Percentiles rank a stretch among this genome's conserved stretches.
phyloP scores from a whole-genome alignment of 2,329 filamentous ascomycete species.

The Sclerotinia sclerotiorum region DNA sequence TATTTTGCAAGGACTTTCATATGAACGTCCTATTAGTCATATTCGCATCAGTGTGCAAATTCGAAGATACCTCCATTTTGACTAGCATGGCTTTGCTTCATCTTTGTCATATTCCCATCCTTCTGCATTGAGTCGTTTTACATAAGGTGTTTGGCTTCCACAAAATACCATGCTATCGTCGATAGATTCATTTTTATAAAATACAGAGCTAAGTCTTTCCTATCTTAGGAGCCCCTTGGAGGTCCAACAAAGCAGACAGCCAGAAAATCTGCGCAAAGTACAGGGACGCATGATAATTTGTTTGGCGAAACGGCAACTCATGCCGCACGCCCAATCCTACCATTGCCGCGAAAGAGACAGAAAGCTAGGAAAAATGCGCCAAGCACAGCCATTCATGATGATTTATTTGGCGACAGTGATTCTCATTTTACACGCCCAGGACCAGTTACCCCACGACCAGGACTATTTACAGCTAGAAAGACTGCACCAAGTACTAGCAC shows the following conservation, averaged over 20 bases:
- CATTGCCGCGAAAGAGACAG: slow-evolving; percentile 19
- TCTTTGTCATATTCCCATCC: background rate
- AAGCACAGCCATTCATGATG: slow-evolving; percentile 2
- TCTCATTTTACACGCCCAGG: background rate
- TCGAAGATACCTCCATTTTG: background rate
- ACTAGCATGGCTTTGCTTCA: background rate
- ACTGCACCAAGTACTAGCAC: background rate
- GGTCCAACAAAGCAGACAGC: slow-evolving; percentile 24
- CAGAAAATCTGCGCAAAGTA: slow-evolving; percentile 18
- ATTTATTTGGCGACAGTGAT: background rate
- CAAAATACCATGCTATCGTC: background rate
- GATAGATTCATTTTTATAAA: background rate
- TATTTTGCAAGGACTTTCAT: background rate
- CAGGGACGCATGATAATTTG: slow-evolving; percentile 10
- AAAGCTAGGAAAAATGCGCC: slow-evolving; percentile 17
- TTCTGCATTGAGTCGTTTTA: background rate
- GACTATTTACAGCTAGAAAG: slow-evolving; percentile 24
- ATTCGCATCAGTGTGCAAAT: slow-evolving; percentile 1
- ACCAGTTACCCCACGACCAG: background rate
- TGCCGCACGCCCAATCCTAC: slow-evolving; percentile 3
- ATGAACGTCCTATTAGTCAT: background rate
- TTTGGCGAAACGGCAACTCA: slow-evolving; percentile 3
- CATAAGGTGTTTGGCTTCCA: background rate
- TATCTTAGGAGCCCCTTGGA: slow-evolving; percentile 3
- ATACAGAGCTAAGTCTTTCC: slow-evolving; percentile 1